Conservation (phyloP, 2,329 filamentous ascomycete species). For the Microdochium bolleyi region DNA sequence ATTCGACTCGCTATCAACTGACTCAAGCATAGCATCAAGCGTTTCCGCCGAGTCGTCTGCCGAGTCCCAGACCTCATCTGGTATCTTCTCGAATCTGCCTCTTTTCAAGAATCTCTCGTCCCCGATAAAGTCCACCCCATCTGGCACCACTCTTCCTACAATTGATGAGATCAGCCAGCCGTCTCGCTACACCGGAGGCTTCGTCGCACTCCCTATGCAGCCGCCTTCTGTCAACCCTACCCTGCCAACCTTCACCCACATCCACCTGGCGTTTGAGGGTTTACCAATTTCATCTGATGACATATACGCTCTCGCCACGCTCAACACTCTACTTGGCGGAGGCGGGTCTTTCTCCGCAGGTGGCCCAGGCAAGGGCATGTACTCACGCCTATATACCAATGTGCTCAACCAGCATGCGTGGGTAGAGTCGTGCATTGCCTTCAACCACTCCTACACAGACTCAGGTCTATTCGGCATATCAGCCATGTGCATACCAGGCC, state of each 20-base stretch:
- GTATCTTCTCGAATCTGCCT: conserved; percentile 73
- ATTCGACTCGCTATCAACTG: conserved; percentile 27
- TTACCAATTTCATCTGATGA: conserved; percentile 84
- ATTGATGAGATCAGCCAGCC: conserved; percentile 51
- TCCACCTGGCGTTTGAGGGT: conserved; percentile 93
- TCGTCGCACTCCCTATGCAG: conserved; percentile 75
- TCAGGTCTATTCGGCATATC: conserved; percentile 92
- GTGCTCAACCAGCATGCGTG: conserved; percentile 96
- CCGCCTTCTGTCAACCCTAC: conserved; percentile 71
- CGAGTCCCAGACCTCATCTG: conserved; percentile 38
- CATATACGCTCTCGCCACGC: conserved; percentile 90
- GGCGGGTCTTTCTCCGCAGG: conserved; percentile 95
- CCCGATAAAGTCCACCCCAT: conserved; percentile 58
- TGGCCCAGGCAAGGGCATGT: conserved; percentile 98
- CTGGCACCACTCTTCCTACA: conserved; percentile 44
- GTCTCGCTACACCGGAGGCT: conserved; percentile 88
- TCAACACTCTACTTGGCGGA: conserved; percentile 92
- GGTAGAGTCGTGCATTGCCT: conserved; percentile 92
- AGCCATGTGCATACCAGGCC: conserved; percentile 72
- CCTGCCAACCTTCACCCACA: conserved; percentile 76
- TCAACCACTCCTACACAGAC: conserved; percentile 97
- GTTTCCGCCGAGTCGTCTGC: conserved; percentile 22
- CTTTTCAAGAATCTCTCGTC: conserved; percentile 87
- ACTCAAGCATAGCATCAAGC: conserved; percentile 20
- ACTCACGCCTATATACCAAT: conserved; percentile 94